Evolutionary conservation across 2,329 filamentous ascomycete genomes (phyloP).

Genomic region (Ceratocystis papillata): DNA sequence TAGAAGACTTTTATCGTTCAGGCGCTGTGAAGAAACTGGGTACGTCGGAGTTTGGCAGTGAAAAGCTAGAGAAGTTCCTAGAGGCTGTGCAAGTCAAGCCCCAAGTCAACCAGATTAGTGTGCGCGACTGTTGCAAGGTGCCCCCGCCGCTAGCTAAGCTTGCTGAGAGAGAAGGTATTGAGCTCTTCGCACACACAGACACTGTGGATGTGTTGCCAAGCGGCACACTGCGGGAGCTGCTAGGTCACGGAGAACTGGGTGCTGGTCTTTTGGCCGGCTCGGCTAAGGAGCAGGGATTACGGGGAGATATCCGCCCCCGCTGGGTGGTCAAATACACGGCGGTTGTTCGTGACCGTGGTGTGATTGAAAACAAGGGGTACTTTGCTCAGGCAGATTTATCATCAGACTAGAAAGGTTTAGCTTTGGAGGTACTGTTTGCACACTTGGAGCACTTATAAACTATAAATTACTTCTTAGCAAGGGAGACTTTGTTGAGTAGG

Average conservation of each 20-base stretch:
- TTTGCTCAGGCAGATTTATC: conserved; percentile 73
- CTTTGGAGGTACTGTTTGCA: neutral
- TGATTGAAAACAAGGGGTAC: conserved; percentile 97
- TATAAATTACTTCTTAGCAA: neutral
- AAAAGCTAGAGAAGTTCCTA: conserved; percentile 69
- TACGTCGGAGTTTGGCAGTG: conserved; percentile 80
- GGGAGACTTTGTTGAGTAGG: neutral
- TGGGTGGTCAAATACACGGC: conserved; percentile 98
- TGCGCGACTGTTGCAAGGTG: conserved; percentile 90
- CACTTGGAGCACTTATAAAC: neutral
- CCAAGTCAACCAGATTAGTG: conserved; percentile 88
- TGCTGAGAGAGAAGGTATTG: conserved; percentile 72
- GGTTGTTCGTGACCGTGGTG: conserved; percentile 82
- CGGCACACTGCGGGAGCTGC: conserved; percentile 72
- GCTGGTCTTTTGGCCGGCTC: conserved; percentile 57
- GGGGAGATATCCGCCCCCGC: conserved; percentile 70
- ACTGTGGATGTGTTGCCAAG: conserved; percentile 81
- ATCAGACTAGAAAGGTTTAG: conserved; percentile 29
- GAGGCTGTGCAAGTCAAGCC: conserved; percentile 60
- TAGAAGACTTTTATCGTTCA: conserved; percentile 62
- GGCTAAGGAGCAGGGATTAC: conserved; percentile 46
- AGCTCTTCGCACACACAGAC: conserved; percentile 87
- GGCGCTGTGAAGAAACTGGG: conserved; percentile 68
- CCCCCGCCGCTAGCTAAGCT: conserved; percentile 75
- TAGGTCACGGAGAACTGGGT: conserved; percentile 61